phyloP scores from a whole-genome alignment of 768 basidiomycete species.

The Pleurotus giganteus region DNA sequence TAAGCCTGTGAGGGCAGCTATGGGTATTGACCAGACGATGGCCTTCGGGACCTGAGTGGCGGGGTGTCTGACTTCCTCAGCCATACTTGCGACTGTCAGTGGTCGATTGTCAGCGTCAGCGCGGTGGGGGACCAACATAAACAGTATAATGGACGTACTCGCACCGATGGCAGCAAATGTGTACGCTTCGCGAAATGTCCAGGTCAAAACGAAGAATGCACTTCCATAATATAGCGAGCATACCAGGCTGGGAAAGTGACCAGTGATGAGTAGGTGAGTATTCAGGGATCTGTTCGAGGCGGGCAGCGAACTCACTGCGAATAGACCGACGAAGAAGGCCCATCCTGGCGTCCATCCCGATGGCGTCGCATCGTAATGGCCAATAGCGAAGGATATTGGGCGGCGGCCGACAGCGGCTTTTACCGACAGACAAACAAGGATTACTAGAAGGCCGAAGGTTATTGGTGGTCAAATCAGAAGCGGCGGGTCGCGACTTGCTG shows the following conservation, averaged over 20 bases:
- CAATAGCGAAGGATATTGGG: conserved; percentile 54
- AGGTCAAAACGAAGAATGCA: neutral
- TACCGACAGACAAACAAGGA: conserved; percentile 51
- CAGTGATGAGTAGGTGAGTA: too few species aligned
- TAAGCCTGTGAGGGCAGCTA: conserved; percentile 48
- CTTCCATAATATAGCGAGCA: too few species aligned
- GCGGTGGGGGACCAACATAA: neutral
- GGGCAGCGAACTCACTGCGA: conserved; percentile 47
- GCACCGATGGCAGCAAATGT: conserved; percentile 61
- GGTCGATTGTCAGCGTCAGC: neutral
- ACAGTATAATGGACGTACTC: too few species aligned
- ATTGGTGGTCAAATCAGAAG: neutral
- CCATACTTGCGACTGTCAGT: conserved; percentile 57
- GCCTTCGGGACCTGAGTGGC: conserved; percentile 52
- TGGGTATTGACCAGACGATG: conserved; percentile 52
- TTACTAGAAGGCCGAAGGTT: conserved; percentile 35
- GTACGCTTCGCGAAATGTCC: conserved; percentile 36
- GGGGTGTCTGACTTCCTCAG: conserved; percentile 65
- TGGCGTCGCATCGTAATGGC: conserved; percentile 57
- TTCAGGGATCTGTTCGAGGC: too few species aligned
- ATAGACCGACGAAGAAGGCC: conserved; percentile 66
- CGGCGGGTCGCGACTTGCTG: conserved; percentile 24
- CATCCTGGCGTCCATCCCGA: conserved; percentile 69
- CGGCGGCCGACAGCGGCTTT: conserved; percentile 57
- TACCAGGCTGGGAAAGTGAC: neutral